These are phyloP conservation scores for Fraxinus nigra DNA, from an alignment of 305 asterid species.

Conservation along the genomic window DNA sequence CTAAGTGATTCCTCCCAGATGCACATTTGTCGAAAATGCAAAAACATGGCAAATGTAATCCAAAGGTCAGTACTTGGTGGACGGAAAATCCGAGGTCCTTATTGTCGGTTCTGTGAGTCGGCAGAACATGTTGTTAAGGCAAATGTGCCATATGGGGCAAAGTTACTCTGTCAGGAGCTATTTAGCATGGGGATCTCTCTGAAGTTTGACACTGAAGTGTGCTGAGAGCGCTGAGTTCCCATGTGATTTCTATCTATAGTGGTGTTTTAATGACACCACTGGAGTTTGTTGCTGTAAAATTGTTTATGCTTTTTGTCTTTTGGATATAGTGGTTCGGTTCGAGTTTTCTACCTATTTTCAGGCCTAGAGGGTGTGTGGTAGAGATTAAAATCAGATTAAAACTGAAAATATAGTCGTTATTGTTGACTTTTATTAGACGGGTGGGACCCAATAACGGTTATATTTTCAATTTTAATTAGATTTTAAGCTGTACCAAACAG, in stretches of 20 bases:
- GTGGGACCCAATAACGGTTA: too few relatives aligned
- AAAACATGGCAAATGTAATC: conserved; percentile 70
- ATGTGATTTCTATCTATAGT: background rate
- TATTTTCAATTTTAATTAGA: too few relatives aligned
- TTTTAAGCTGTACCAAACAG: too few relatives aligned
- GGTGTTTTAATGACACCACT: background rate
- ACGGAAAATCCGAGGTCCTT: conserved; percentile 72
- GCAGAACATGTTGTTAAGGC: conserved; percentile 69
- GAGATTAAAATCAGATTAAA: too few relatives aligned
- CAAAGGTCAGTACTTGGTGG: conserved; percentile 67
- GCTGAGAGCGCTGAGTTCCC: conserved; percentile 31
- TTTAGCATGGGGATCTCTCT: conserved; percentile 88
- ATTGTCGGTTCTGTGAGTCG: conserved; percentile 76
- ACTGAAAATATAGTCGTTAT: too few relatives aligned
- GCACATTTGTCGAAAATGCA: conserved; percentile 80
- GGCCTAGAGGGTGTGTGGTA: too few relatives aligned
- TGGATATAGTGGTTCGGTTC: too few relatives aligned
- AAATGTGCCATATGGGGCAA: conserved; percentile 86
- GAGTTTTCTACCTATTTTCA: too few relatives aligned
- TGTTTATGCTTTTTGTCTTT: background rate
- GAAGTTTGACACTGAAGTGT: conserved; percentile 77
- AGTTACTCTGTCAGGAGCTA: conserved; percentile 82
- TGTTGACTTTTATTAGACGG: too few relatives aligned
- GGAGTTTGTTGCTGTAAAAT: background rate
- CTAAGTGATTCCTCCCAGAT: conserved; percentile 29